Base-by-base conservation (phyloP, 2,329 filamentous ascomycete genomes). In the Colletotrichum tropicicola region DNA sequence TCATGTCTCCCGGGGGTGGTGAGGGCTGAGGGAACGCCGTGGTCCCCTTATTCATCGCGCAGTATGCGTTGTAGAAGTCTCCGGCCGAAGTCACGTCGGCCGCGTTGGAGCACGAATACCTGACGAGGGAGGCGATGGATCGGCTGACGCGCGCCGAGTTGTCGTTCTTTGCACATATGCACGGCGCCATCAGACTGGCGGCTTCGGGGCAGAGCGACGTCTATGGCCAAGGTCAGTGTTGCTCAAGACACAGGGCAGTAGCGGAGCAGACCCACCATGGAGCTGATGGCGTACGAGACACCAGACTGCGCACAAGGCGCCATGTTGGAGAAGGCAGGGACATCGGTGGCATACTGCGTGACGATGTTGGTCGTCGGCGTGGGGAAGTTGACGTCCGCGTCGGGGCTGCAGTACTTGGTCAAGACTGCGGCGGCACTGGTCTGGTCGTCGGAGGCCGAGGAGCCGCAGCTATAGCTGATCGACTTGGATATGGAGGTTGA, bases 1-100 rank as follows among this genome's bases (percentile, higher is more conserved):
- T 79, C 80, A 88, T 85, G 65, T 86, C 79, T 44, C 85, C 85
- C 0, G 84, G 83, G 6, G 85, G 84, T 27, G 76, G 71, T 0
- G 79, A 73, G 1, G 82, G 79, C 4, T 72, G 68, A 2, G 83
- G 82, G 66, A 88, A 86, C 0, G 75, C 77, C 0, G 82, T 82
- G 0, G 82, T 85, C 57, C 84, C 85, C 12, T 79, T 68, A 45
- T 80, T 80, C 70, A 87, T 78, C 21, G 76, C 78, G 69, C 85
- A 88, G 69, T 86, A 87, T 3, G 82, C 83, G 1, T 77, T 72
- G 64, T 85, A 86, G 59, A 87, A 80, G 6, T 75, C 77, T 59
- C 84, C 80, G 1, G 84, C 85, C 0, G 82, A 84, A 0, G 79
- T 76, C 15, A 85, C 74, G 63, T 84, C 81, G 6, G 79, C 78